Percentiles rank a stretch among this genome's conserved stretches.
phyloP scores from a whole-genome alignment of 148 eudicot genomes.

The Mesembryanthemum crystallinum region DNA sequence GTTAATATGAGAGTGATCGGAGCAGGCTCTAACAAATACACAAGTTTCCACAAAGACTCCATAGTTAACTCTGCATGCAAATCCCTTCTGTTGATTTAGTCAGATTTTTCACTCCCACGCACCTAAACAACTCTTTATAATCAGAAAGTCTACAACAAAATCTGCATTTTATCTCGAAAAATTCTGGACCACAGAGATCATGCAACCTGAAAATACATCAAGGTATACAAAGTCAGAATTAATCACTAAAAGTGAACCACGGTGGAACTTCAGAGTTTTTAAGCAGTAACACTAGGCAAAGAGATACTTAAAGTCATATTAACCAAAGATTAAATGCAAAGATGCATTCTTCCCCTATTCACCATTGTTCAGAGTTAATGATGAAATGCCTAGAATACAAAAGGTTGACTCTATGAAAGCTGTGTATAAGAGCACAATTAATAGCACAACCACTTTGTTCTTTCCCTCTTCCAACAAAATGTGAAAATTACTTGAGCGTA shows the following conservation, averaged over 20 bases:
- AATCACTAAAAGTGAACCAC: neutral
- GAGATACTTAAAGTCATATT: neutral
- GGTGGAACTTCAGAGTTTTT: neutral
- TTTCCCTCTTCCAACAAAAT: neutral
- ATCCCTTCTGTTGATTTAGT: neutral
- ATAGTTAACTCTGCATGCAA: constrained; percentile 32
- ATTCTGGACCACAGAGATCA: constrained; percentile 29
- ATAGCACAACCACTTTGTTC: neutral
- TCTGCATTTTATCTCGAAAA: constrained; percentile 33
- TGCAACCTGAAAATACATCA: constrained; percentile 35
- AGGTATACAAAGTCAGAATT: neutral
- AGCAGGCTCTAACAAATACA: constrained; percentile 86
- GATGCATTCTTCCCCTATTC: neutral
- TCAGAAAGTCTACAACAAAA: constrained; percentile 19
- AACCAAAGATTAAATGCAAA: neutral
- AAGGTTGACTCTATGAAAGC: neutral
- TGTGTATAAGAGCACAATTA: too few species aligned
- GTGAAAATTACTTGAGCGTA: neutral
- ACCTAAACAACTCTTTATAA: neutral
- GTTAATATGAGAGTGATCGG: constrained; percentile 79
- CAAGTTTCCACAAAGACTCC: constrained; percentile 87
- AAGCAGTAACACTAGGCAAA: neutral
- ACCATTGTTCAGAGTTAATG: neutral
- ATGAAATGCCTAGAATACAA: neutral
- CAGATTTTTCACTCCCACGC: neutral